Base-by-base conservation (phyloP, 2,329 filamentous ascomycete genomes). In the Alternaria burnsii region DNA sequence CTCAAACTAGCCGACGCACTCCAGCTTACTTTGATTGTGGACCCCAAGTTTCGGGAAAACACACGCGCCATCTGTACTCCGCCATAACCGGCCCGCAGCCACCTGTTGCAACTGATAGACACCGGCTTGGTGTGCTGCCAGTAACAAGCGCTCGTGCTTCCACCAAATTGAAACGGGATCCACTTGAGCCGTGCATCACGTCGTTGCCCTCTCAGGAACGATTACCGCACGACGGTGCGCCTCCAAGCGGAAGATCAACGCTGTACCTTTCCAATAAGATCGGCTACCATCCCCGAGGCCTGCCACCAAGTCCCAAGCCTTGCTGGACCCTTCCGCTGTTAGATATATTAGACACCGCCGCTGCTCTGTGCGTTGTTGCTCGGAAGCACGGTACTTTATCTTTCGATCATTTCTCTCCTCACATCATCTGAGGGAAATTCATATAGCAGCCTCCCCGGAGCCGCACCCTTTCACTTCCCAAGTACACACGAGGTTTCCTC, bases 211-310 rank as follows among this genome's bases (percentile, higher is more conserved):
- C 64, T 66, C 62, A 68, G 66, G 66, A 53, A 69, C 59, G 56
- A 58, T 67, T 55, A 66, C 68, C 62, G 62, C 59, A 71, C 67
- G 62, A 67, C 71, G 58, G 69, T 65, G 64, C 67, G 60, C 60
- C 62, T 63, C 63, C 54, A 59, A 62, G 69, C 71, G 70, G 67
- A 71, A 68, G 74, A 78, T 78, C 75, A 71, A 54, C 74, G 60
- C 48, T 61, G 46, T 63, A 56, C 60, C 60, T 71, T 76, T 66
- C 74, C 74, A 68, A 65, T 72, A 70, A 70, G 65, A 75, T 70
- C 61, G 54, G 50, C 59, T 46, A 66, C 65, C 69, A 62, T 70
- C 65, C 71, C 72, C 69, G 63, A 65, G 61, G 55, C 65, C 59
- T 62, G 58, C 61, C 55, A 61, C 58, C 51, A 48, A 54, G 54